These are phyloP conservation scores for Chlamydomonas asymmetrica DNA, from an alignment of 139 green algal species.

Conservation along the genomic window DNA sequence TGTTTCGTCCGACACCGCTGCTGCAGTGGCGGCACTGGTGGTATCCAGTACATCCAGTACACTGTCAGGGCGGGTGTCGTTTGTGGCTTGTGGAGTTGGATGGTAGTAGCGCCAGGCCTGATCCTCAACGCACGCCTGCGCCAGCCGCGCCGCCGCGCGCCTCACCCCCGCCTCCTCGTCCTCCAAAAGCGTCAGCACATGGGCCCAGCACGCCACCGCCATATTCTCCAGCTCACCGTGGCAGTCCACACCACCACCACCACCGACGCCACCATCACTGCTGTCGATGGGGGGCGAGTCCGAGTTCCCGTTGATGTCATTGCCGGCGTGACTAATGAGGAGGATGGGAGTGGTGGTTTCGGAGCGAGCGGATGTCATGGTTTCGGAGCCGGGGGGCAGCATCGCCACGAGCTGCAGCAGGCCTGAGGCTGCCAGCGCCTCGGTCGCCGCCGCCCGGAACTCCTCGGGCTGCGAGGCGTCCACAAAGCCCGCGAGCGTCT, in stretches of 20 bases:
- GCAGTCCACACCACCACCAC: slow-evolving; percentile 1
- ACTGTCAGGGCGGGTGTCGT: too few relatives aligned
- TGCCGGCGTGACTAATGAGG: too few relatives aligned
- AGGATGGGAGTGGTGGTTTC: too few relatives aligned
- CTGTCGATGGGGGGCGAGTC: too few relatives aligned
- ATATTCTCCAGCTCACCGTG: background rate
- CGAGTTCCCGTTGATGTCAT: too few relatives aligned
- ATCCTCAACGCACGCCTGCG: slow-evolving; percentile 26
- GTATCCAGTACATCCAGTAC: background rate
- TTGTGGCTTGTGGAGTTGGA: too few relatives aligned
- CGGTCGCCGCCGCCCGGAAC: slow-evolving; percentile 54
- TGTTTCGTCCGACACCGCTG: background rate
- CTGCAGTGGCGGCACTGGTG: too few relatives aligned
- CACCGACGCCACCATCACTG: background rate
- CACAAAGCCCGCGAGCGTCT: slow-evolving; percentile 5
- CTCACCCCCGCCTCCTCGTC: slow-evolving; percentile 78
- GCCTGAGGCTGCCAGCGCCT: slow-evolving; percentile 49
- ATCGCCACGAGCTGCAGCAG: slow-evolving; percentile 32
- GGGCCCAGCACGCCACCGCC: background rate
- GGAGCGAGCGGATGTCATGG: too few relatives aligned
- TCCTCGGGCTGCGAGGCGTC: slow-evolving; percentile 48
- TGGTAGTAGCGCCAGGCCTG: too few relatives aligned
- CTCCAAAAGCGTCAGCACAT: slow-evolving; percentile 61
- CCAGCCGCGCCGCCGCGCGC: slow-evolving; percentile 20
- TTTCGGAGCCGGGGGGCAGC: background rate